Conservation (phyloP, 805 yeast genomes). For the Kodamaea fukazawae region DNA sequence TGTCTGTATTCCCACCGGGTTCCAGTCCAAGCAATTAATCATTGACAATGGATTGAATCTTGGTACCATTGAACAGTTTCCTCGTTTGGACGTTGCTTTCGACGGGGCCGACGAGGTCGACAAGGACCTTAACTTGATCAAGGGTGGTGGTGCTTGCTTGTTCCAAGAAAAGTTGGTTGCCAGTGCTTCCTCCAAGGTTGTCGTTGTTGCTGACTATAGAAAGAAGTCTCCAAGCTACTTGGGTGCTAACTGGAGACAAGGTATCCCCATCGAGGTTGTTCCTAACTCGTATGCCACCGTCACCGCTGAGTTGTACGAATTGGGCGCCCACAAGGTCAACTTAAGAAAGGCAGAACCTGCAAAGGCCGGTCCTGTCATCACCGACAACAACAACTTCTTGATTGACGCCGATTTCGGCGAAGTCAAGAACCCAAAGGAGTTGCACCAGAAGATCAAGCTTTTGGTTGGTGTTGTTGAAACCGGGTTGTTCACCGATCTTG, state of each 20-base stretch:
- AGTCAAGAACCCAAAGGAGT: conserved; percentile 46
- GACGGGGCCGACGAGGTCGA: conserved; percentile 99
- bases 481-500: conserved; percentile 77
- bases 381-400: conserved; percentile 92
- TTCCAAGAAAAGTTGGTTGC: conserved; percentile 96
- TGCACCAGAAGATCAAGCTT: conserved; percentile 66
- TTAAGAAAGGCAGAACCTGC: conserved; percentile 86
- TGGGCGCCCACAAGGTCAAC: conserved; percentile 63
- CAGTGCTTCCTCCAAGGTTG: conserved; percentile 66
- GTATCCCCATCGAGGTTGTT: conserved; percentile 94
- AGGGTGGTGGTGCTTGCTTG: conserved; percentile 98
- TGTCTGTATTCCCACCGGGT: conserved; percentile 92
- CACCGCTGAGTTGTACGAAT: conserved; percentile 50
- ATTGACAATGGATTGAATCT: conserved; percentile 73
- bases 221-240: conserved; percentile 66
- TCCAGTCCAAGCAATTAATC: conserved; percentile 87
- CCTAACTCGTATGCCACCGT: conserved; percentile 85
- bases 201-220: conserved; percentile 89
- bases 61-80: conserved; percentile 81
- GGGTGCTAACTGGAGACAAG: conserved; percentile 83
- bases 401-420: conserved; percentile 92
- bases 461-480: conserved; percentile 96
- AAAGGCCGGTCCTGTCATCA: conserved; percentile 95
- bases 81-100: conserved; percentile 85
- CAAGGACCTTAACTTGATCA: conserved; percentile 73